phyloP scores from a whole-genome alignment of 2,329 filamentous ascomycete genomes.

The Lasiodiplodia gonubiensis region DNA sequence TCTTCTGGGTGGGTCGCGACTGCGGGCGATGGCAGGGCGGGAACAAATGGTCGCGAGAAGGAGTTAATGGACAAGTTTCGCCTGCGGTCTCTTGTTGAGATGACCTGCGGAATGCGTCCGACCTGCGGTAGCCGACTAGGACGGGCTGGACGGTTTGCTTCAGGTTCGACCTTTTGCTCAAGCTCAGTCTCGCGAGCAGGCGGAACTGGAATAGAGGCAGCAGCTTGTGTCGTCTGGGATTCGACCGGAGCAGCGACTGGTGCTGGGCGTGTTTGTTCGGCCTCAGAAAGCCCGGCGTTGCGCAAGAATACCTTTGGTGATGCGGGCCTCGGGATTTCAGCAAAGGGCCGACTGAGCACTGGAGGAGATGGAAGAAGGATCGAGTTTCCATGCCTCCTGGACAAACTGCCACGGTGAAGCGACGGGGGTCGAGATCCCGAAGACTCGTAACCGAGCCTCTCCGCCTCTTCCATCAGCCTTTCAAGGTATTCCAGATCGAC shows the following conservation, averaged over 20 bases:
- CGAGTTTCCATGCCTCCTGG: slow-evolving; percentile 36
- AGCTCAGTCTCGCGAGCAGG: neutral
- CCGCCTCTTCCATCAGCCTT: slow-evolving; percentile 52
- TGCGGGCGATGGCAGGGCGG: slow-evolving; percentile 49
- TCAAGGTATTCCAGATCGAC: slow-evolving; percentile 54
- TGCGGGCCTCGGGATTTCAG: slow-evolving; percentile 38
- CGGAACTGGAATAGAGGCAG: neutral
- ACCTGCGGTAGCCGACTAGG: slow-evolving; percentile 78
- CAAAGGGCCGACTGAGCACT: slow-evolving; percentile 41
- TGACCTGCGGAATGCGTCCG: slow-evolving; percentile 82
- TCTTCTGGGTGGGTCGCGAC: slow-evolving; percentile 33
- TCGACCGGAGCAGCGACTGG: neutral
- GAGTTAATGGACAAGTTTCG: slow-evolving; percentile 75
- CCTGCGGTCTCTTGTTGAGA: slow-evolving; percentile 67
- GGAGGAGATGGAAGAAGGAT: slow-evolving; percentile 42
- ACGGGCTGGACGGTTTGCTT: slow-evolving; percentile 33
- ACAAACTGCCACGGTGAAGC: neutral
- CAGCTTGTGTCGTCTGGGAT: neutral
- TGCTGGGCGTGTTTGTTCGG: neutral
- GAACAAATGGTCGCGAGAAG: slow-evolving; percentile 80
- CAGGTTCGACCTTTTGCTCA: neutral
- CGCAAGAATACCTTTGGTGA: slow-evolving; percentile 43
- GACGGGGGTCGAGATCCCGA: slow-evolving; percentile 24
- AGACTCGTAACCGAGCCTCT: slow-evolving; percentile 32
- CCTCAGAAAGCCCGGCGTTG: neutral